A percentile compares a stretch with the other conserved stretches of the same genome.
Conservation (phyloP, 208 protist genomes). For the Porcisia deanei region DNA sequence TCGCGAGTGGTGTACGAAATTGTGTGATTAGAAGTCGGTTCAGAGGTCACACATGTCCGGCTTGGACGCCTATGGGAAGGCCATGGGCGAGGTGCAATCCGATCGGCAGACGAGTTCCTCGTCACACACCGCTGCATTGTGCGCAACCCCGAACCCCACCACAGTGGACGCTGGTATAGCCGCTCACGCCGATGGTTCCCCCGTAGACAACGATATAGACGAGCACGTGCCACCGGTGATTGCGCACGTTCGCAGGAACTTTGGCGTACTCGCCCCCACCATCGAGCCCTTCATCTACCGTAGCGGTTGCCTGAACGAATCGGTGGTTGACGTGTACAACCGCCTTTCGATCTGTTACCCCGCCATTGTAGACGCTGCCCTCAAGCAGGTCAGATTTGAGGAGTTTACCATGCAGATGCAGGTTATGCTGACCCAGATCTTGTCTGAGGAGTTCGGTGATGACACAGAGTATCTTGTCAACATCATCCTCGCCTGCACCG, state of each 20-base stretch:
- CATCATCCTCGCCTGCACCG: slow-evolving; percentile 33
- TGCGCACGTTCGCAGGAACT: slow-evolving; percentile 60
- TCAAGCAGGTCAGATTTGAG: slow-evolving; percentile 30
- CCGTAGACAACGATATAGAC: slow-evolving; percentile 11
- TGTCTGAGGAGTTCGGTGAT: slow-evolving; percentile 33
- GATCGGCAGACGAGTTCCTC: slow-evolving; percentile 24
- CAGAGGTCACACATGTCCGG: slow-evolving; percentile 10
- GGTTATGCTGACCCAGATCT: slow-evolving; percentile 38
- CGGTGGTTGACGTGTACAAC: slow-evolving; percentile 53
- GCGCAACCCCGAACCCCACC: not conserved
- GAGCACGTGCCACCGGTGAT: slow-evolving; percentile 44
- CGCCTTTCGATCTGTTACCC: slow-evolving; percentile 34
- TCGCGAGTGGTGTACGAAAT: not conserved
- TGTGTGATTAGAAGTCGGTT: not conserved
- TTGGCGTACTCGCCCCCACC: slow-evolving; percentile 49
- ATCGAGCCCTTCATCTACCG: slow-evolving; percentile 66
- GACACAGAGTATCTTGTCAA: slow-evolving; percentile 39
- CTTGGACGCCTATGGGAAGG: slow-evolving; percentile 14
- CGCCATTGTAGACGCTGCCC: slow-evolving; percentile 30
- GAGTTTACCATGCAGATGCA: slow-evolving; percentile 42
- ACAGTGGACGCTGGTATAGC: slow-evolving; percentile 1
- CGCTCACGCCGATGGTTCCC: not conserved
- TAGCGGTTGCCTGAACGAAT: slow-evolving; percentile 45
- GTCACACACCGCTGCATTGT: slow-evolving; percentile 5
- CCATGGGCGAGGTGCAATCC: slow-evolving; percentile 4